Conservation (phyloP, 495 filamentous ascomycete species). For the Aspergillus biplanus region DNA sequence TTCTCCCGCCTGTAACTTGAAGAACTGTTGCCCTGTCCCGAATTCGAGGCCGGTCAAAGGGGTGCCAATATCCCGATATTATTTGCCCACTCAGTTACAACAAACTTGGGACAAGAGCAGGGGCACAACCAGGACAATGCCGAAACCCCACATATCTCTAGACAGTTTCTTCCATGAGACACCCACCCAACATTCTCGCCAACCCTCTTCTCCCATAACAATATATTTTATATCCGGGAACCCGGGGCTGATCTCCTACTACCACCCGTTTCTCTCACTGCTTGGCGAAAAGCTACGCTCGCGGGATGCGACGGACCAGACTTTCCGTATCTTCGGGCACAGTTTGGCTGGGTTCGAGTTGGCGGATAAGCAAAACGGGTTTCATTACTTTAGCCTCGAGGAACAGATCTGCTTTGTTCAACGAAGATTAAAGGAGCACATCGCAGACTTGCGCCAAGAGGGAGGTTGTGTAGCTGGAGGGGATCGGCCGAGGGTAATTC, state of each 20-base stretch:
- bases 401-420: constrained; percentile 62
- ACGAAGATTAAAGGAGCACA: constrained; percentile 25
- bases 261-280: constrained; percentile 68
- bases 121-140: not conserved
- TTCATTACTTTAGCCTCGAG: constrained; percentile 48
- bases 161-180: constrained; percentile 39
- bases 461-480: not conserved
- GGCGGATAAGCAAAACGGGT: not conserved
- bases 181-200: not conserved
- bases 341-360: constrained; percentile 73
- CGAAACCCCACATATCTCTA: constrained; percentile 32
- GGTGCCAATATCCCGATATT: too few species aligned
- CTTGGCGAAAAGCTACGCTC: constrained; percentile 34
- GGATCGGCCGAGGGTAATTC: constrained; percentile 56
- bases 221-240: constrained; percentile 83
- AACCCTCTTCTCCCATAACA: constrained; percentile 11
- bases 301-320: not conserved
- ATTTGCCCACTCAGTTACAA: too few species aligned
- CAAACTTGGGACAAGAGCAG: not conserved
- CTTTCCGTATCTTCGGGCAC: constrained; percentile 62
- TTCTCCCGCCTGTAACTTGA: too few species aligned
- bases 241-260: constrained; percentile 83
- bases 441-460: not conserved
- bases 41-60: too few species aligned
- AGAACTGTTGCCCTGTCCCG: too few species aligned